phyloP scores from a whole-genome alignment of 257 asterid genomes.

The Solanum sparsipilum region DNA sequence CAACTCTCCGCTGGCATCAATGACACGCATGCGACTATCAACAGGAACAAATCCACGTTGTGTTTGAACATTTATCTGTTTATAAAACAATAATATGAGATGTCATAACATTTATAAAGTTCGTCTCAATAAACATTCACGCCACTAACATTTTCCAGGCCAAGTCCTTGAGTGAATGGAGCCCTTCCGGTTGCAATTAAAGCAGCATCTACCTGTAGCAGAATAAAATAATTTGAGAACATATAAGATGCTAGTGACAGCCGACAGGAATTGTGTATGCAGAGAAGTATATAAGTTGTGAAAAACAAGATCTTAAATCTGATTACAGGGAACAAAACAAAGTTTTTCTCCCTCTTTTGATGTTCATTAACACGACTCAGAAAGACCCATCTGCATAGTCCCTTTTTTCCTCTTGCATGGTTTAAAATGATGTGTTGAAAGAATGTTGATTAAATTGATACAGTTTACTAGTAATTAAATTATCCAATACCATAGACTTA shows the following conservation, averaged over 20 bases:
- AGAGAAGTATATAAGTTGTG: not conserved
- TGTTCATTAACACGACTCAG: not conserved
- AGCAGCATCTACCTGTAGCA: conserved; percentile 88
- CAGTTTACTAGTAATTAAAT: not conserved
- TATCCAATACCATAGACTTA: not conserved
- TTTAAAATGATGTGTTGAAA: not conserved
- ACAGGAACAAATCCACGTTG: conserved; percentile 92
- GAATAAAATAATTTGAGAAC: not conserved
- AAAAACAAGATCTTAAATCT: not conserved
- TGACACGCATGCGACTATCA: conserved; percentile 89
- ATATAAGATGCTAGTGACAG: not conserved
- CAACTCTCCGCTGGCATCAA: conserved; percentile 79
- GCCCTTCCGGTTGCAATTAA: conserved; percentile 98
- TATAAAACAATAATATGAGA: conserved; percentile 7
- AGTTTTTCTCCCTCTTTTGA: not conserved
- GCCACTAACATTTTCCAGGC: conserved; percentile 80
- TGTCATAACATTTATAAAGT: not conserved
- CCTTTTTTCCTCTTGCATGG: not conserved
- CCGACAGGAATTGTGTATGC: not conserved
- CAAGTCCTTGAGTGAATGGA: conserved; percentile 94
- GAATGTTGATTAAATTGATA: not conserved
- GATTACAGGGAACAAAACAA: not conserved
- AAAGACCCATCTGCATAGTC: not conserved
- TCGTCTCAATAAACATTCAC: conserved; percentile 1
- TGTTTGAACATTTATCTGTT: conserved; percentile 77